Evolutionary conservation across 73 alveolate species (phyloP), one percentile per base, ranked within the genome.

Genomic region (Paramecium pentaurelia): DNA sequence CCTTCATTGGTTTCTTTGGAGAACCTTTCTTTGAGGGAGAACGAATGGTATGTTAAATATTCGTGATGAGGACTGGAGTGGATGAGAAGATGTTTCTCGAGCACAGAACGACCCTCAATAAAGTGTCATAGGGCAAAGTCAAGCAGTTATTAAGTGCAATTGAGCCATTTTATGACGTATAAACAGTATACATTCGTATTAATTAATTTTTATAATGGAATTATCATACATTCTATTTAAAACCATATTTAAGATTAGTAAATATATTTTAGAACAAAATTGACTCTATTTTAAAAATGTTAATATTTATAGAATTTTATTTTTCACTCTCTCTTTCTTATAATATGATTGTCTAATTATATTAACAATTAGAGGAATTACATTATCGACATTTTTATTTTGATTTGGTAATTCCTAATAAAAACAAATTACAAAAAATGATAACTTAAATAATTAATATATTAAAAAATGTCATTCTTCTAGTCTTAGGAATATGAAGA

Each of bases 131-230:
- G 22, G 87, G 60, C 38, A 73, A 37, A 37, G 87, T 73, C 18
- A 73, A 40, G 47, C 60, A 37, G 60, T 73, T 73, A 73, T 73
- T 34, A 12, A 73, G 58, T 9, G 87, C 87, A n/a, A 73, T 37
- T 34, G 60, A 37, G 58, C 87, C 87, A 73, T 73, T 73, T 73
- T 73, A 73, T 73, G 87, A 73, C 87, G 87, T 44, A 73, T 73
- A 40, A 73, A 73, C 11, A 37, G 87, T 36, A 37, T 37, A 40
- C 87, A 73, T 73, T 73, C 58, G 58, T 73, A 73, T 36, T 73
- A 37, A 54, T 54, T 54, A 54, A 54, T 54, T 54, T 54, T 54
- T 54, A 54, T 54, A 54, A 54, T 54, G 32, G 70, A 54, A 54
- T n/a, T 54, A 54, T 54, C 30, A 54, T 54, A 54, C 70, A 7